These are phyloP conservation scores for Aspergillus unguis DNA, from an alignment of 2,329 filamentous ascomycete genomes.

Conservation along the genomic window DNA sequence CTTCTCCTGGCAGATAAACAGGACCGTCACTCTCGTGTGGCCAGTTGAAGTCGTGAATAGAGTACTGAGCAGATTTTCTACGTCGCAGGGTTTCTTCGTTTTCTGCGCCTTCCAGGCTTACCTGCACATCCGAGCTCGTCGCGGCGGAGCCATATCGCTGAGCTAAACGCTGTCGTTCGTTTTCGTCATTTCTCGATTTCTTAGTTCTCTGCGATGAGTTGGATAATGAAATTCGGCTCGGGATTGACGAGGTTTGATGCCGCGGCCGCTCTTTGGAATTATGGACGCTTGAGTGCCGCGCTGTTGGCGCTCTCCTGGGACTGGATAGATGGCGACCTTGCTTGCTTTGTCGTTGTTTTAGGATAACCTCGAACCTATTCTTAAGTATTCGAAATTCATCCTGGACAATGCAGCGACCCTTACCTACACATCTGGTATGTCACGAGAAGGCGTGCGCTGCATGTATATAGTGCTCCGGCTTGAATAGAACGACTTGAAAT, in stretches of 20 bases:
- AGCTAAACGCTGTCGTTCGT: conserved; percentile 37
- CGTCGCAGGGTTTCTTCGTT: conserved; percentile 71
- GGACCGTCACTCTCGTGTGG: no score
- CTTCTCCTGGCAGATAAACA: not conserved
- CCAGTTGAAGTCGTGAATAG: no score
- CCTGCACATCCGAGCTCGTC: conserved; percentile 77
- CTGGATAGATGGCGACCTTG: not conserved
- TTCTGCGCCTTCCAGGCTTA: conserved; percentile 89
- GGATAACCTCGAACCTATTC: not conserved
- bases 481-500: conserved; percentile 8
- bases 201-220: not conserved
- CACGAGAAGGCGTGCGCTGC: conserved; percentile 7
- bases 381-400: not conserved
- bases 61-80: no score
- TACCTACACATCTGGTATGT: conserved; percentile 8
- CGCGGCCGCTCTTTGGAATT: not conserved
- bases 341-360: not conserved
- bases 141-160: conserved; percentile 79
- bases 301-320: not conserved
- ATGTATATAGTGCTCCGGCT: conserved; percentile 15
- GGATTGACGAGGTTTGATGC: not conserved
- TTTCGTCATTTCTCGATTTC: not conserved
- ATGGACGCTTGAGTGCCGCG: no score
- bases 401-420: not conserved
- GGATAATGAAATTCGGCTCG: not conserved